Conservation (phyloP, 371 early-diverging fungal genomes). For the Cokeromyces recurvatus region DNA sequence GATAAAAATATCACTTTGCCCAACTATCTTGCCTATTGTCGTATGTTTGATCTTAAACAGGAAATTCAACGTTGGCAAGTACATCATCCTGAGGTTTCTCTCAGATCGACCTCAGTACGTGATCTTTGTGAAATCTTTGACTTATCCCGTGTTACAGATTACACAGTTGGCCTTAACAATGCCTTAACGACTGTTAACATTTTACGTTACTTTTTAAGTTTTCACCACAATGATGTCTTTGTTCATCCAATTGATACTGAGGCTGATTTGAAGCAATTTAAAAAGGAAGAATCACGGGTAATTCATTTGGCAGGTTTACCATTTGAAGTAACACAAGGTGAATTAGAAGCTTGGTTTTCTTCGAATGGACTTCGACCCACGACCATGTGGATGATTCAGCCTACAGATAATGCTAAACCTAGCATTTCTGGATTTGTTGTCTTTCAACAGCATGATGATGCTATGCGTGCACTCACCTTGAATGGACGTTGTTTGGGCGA, state of each 20-base stretch:
- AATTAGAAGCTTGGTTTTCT: constrained; percentile 63
- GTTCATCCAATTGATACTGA: constrained; percentile 64
- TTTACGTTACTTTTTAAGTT: constrained; percentile 47
- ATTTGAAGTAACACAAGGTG: constrained; percentile 59
- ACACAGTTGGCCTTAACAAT: constrained; percentile 57
- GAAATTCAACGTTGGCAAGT: constrained; percentile 66
- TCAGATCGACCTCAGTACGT: constrained; percentile 54
- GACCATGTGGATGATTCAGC: constrained; percentile 51
- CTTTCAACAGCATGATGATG: constrained; percentile 56
- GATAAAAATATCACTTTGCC: constrained; percentile 67
- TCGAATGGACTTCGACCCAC: constrained; percentile 54
- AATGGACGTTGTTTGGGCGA: constrained; percentile 67
- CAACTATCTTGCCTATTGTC: constrained; percentile 49
- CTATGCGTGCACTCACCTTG: constrained; percentile 56
- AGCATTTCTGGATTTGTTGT: constrained; percentile 59
- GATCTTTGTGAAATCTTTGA: constrained; percentile 62
- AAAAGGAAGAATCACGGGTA: constrained; percentile 61
- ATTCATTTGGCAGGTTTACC: constrained; percentile 62
- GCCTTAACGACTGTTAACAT: constrained; percentile 61
- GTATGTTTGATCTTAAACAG: constrained; percentile 72
- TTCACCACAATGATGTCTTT: constrained; percentile 58
- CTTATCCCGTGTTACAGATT: constrained; percentile 35
- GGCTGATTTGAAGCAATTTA: constrained; percentile 62
- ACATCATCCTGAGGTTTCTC: constrained; percentile 56
- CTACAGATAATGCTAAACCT: constrained; percentile 45